Percentiles rank a stretch among this genome's conserved stretches.
These are phyloP conservation scores for Rhizoctonia solani DNA, from an alignment of 1,284 basidiomycete species.

Conservation along the genomic window DNA sequence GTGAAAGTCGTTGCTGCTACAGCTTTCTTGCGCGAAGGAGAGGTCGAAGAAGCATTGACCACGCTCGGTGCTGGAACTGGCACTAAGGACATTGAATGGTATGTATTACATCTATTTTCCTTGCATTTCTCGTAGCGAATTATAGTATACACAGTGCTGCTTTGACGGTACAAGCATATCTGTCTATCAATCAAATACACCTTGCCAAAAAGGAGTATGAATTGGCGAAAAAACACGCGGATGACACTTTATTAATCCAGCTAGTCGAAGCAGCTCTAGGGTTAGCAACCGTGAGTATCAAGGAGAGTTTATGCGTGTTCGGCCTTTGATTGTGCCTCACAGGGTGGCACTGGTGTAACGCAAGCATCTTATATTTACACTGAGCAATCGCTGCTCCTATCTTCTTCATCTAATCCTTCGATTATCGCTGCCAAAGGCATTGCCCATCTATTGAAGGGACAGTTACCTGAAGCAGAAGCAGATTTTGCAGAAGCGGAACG, in stretches of 20 bases:
- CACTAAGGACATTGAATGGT: constrained; percentile 85
- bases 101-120: constrained; percentile 45
- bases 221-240: constrained; percentile 72
- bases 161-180: constrained; percentile 79
- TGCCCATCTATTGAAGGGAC: constrained; percentile 78
- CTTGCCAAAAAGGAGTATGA: constrained; percentile 85
- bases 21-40: constrained; percentile 79
- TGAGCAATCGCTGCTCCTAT: constrained; percentile 87
- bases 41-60: constrained; percentile 89
- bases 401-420: constrained; percentile 67
- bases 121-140: constrained; percentile 26
- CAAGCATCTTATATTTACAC: constrained; percentile 82
- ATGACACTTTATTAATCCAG: constrained; percentile 87
- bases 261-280: constrained; percentile 87
- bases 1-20: constrained; percentile 82
- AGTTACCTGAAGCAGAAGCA: constrained; percentile 79
- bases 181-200: constrained; percentile 82
- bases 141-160: constrained; percentile 61
- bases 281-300: constrained; percentile 62
- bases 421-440: constrained; percentile 83
- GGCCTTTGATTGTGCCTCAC: background rate
- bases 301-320: background rate
- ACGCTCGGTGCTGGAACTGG: constrained; percentile 73
- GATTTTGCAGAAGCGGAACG: constrained; percentile 80
- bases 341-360: constrained; percentile 64